Evolutionary conservation across 2,329 filamentous ascomycete genomes (phyloP).

Genomic region (Clonostachys rosea): DNA sequence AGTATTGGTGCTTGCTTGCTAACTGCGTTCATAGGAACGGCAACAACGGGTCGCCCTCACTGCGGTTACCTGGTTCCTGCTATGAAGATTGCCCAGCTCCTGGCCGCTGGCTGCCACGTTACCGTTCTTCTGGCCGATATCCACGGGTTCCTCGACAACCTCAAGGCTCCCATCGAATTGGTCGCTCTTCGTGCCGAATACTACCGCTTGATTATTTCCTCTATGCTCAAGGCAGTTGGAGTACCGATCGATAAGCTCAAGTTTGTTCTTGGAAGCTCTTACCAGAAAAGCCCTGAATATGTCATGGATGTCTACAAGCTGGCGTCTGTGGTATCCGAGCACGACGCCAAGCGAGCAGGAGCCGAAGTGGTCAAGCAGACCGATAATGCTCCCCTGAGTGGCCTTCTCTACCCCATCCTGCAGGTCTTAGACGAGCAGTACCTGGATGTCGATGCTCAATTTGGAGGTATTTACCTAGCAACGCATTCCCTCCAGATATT

Average conservation of each 20-base stretch:
- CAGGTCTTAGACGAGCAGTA: slow-evolving; percentile 91
- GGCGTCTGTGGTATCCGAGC: slow-evolving; percentile 64
- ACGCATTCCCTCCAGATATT: too few relatives aligned
- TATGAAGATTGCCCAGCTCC: slow-evolving; percentile 85
- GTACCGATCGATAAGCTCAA: slow-evolving; percentile 75
- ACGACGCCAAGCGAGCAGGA: slow-evolving; percentile 85
- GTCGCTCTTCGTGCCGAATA: slow-evolving; percentile 79
- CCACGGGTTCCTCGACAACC: slow-evolving; percentile 75
- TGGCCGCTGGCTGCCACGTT: slow-evolving; percentile 79
- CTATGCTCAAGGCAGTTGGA: slow-evolving; percentile 70
- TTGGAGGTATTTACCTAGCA: slow-evolving; percentile 52
- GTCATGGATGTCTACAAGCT: slow-evolving; percentile 86
- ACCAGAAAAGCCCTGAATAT: slow-evolving; percentile 71
- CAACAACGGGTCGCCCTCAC: slow-evolving; percentile 83
- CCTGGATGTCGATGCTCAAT: slow-evolving; percentile 82
- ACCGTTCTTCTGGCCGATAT: slow-evolving; percentile 73
- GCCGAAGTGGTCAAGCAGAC: slow-evolving; percentile 94
- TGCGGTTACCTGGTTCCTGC: slow-evolving; percentile 85
- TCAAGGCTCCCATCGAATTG: slow-evolving; percentile 85
- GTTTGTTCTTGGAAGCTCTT: slow-evolving; percentile 80
- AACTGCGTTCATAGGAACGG: slow-evolving; percentile 52
- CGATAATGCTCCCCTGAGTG: slow-evolving; percentile 63
- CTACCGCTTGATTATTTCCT: slow-evolving; percentile 73
- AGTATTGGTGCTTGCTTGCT: slow-evolving; percentile 1
- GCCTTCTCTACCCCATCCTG: slow-evolving; percentile 44